phyloP scores from a whole-genome alignment of 176 grass and related monocot species.

The Hordeum marinum region DNA sequence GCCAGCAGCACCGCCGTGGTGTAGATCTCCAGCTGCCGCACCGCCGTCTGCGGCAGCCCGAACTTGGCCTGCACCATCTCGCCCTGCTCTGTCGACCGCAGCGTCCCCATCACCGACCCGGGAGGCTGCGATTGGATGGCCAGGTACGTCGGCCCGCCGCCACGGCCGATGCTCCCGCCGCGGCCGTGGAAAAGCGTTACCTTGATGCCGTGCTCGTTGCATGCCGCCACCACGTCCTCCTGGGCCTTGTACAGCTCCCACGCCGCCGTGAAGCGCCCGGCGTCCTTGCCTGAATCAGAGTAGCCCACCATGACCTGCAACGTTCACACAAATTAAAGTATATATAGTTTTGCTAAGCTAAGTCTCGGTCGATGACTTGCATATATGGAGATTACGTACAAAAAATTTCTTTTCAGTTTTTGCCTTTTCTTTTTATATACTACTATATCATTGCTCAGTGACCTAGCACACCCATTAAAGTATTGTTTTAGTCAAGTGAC shows the following conservation, averaged over 20 bases:
- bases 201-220: constrained; percentile 89
- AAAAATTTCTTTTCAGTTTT: no score
- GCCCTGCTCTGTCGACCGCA: constrained; percentile 92
- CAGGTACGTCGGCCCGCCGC: constrained; percentile 85
- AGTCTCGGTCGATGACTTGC: no score
- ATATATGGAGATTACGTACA: no score
- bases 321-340: no score
- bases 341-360: no score
- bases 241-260: constrained; percentile 97
- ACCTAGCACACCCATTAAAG: no score
- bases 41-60: constrained; percentile 69
- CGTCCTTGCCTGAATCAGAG: constrained; percentile 96
- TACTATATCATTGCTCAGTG: no score
- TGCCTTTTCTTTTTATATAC: no score
- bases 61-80: constrained; percentile 99
- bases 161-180: constrained; percentile 86
- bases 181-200: constrained; percentile 94
- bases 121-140: constrained; percentile 95
- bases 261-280: constrained; percentile 79
- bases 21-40: constrained; percentile 89
- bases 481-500: not conserved
- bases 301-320: constrained; percentile 95
- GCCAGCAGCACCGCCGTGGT: constrained; percentile 87
- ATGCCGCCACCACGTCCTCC: constrained; percentile 72
- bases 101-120: constrained; percentile 81